Evolutionary conservation across 2,329 filamentous ascomycete species (phyloP).

Genomic region (Colletotrichum ledebouriae): DNA sequence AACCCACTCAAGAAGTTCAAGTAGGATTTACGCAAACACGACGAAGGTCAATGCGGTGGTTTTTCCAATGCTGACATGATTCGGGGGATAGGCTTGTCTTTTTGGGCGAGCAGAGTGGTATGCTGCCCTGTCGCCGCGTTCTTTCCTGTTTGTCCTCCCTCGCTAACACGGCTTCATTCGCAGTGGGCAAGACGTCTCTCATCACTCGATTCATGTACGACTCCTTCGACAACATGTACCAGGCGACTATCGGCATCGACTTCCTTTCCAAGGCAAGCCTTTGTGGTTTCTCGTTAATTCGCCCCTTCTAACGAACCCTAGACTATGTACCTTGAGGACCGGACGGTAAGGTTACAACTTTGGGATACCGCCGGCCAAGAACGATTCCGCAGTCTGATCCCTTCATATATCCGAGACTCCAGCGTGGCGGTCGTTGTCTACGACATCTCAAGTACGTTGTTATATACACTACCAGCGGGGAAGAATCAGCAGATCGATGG

Average conservation of each 20-base stretch:
- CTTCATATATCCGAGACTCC: conserved; percentile 98
- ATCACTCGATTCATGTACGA: conserved; percentile 99
- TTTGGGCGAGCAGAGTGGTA: conserved; percentile 98
- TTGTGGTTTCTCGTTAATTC: conserved; percentile 12
- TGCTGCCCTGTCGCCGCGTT: conserved; percentile 50
- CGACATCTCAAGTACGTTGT: conserved; percentile 84
- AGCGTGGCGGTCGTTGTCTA: conserved; percentile 99
- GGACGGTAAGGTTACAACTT: conserved; percentile 95
- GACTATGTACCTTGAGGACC: conserved; percentile 99
- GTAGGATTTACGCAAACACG: conserved; percentile 61
- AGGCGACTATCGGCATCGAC: conserved; percentile 99
- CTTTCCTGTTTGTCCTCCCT: conserved; percentile 7
- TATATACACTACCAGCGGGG: not conserved
- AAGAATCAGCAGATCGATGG: not conserved
- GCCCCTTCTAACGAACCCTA: conserved; percentile 50
- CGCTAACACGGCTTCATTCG: conserved; percentile 30
- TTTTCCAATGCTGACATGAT: conserved; percentile 44
- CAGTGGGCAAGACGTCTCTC: conserved; percentile 98
- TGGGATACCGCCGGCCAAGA: conserved; percentile 99
- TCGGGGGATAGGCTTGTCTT: conserved; percentile 82
- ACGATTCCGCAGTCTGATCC: conserved; percentile 95
- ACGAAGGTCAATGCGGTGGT: not conserved
- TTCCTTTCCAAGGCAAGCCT: conserved; percentile 91
- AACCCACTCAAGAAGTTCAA: conserved; percentile 99
- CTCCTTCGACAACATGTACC: conserved; percentile 99